Evolutionary conservation across 2,329 filamentous ascomycete genomes (phyloP).

Genomic region (Echinosphaeria canescens): DNA sequence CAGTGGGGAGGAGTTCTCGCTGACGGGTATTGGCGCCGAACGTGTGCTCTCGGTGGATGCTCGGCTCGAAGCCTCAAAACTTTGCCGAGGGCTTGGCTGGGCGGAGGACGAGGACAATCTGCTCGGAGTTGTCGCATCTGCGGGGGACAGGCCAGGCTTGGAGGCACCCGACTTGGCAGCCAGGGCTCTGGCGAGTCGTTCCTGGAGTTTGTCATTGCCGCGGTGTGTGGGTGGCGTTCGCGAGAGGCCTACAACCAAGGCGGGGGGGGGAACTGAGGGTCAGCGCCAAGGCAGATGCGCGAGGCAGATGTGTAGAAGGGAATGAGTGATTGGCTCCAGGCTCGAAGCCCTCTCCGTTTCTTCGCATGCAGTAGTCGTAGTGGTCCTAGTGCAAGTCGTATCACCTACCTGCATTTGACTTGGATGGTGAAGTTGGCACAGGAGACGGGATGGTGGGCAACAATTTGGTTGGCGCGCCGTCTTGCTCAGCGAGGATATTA

Average conservation of each 20-base stretch:
- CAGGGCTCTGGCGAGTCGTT: conserved; percentile 72
- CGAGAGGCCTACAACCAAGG: conserved; percentile 19
- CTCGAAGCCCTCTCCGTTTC: no score
- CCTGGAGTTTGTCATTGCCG: conserved; percentile 67
- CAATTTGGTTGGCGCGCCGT: no score
- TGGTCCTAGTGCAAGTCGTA: conserved; percentile 5
- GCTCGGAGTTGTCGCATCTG: no score
- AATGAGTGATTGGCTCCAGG: no score
- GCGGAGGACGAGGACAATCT: no score
- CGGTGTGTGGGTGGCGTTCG: conserved; percentile 40
- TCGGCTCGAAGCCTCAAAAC: conserved; percentile 13
- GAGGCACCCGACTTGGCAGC: conserved; percentile 44
- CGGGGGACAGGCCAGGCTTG: no score
- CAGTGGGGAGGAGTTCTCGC: conserved; percentile 1
- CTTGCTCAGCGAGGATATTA: conserved; percentile 78
- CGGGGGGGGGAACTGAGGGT: no score
- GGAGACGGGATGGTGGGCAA: no score
- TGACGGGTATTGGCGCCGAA: conserved; percentile 1
- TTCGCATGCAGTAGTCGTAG: no score
- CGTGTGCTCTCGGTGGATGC: conserved; percentile 10
- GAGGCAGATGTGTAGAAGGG: no score
- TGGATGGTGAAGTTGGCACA: no score
- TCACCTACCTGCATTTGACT: conserved; percentile 11
- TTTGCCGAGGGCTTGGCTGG: conserved; percentile 18
- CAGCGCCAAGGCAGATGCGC: no score